Percentiles rank a stretch among this genome's conserved stretches.
These are phyloP conservation scores for Dendrobium catenatum DNA, from an alignment of 106 monocot genomes.

Conservation along the genomic window DNA sequence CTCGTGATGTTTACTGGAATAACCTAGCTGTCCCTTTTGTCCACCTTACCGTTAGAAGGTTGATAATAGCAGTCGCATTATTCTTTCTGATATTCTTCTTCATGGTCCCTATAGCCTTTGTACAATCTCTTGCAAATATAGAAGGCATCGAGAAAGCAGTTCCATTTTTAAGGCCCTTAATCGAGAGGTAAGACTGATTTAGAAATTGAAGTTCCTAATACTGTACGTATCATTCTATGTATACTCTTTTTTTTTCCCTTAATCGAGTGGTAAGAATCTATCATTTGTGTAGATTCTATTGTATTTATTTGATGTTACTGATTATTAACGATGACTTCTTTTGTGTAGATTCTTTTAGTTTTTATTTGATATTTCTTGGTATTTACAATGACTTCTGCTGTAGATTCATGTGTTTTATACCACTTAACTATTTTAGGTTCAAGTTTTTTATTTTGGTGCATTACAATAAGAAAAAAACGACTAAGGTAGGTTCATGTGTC, in stretches of 20 bases:
- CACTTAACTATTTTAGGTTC: too few species aligned
- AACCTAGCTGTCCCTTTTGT: conserved; percentile 63
- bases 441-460: too few species aligned
- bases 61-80: conserved; percentile 43
- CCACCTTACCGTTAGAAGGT: conserved; percentile 32
- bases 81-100: conserved; percentile 72
- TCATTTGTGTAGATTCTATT: background rate
- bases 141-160: conserved; percentile 45
- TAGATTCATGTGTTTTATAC: too few species aligned
- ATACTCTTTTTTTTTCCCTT: background rate
- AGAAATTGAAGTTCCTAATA: background rate
- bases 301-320: background rate
- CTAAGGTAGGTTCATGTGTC: too few species aligned
- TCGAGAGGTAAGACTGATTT: conserved; percentile 33
- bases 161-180: conserved; percentile 52
- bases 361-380: too few species aligned
- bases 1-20: conserved; percentile 61
- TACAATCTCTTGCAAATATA: conserved; percentile 65
- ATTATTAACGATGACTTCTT: background rate
- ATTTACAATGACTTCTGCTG: too few species aligned
- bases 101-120: conserved; percentile 57
- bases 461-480: too few species aligned
- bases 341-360: too few species aligned
- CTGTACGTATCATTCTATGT: background rate
- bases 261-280: background rate